Base-by-base conservation (phyloP, 169 alveolate species). In the Besnoitia besnoiti region DNA sequence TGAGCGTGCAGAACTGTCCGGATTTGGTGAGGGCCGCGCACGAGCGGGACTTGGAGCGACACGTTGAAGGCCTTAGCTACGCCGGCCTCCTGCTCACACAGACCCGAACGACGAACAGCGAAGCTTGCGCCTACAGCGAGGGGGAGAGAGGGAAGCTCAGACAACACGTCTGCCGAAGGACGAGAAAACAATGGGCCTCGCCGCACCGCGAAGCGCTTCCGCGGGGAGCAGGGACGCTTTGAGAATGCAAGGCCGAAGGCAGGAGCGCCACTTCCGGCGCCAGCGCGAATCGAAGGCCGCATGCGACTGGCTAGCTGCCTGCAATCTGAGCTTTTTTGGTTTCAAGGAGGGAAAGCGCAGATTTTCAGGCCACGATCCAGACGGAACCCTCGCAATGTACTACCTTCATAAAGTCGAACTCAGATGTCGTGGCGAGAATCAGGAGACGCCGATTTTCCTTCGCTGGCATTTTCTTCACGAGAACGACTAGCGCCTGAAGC, bases 381-480 rank as follows among this genome's bases (percentile, higher is more conserved):
- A n/a, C n/a, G n/a, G n/a, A n/a, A n/a, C n/a, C n/a, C n/a, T n/a
- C n/a, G n/a, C n/a, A n/a, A 1, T 55, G 3, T 0, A 55, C 24
- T 37, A 77, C 98, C 33, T 93, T 95, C 95, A 97, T 95, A 94
- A 98, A 97, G 42, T 95, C 97, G 44, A 95, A 96, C 82, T 97
- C 98, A 0, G 99, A 97, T 37, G 99, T 98, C 35, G 99, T 99
- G 87, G 99, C 99, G 39, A 99, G 97, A 50, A 99, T 97, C 76
- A 99, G 95, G 47, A 99, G 96, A 85, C 98, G 97, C 85, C 98
- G 97, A 42, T 98, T 98, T 62, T 96, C 97, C 92, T 98, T 98
- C 61, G 98, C 98, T 27, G 99, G 99, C 61, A 97, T 96, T 96
- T 98, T 99, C 93, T 99, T 99, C 61, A 98, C 97, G 77, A 98